Evolutionary conservation across 768 basidiomycete species (phyloP), one percentile per base, ranked within the genome.

Genomic region (Galerina sulciceps): DNA sequence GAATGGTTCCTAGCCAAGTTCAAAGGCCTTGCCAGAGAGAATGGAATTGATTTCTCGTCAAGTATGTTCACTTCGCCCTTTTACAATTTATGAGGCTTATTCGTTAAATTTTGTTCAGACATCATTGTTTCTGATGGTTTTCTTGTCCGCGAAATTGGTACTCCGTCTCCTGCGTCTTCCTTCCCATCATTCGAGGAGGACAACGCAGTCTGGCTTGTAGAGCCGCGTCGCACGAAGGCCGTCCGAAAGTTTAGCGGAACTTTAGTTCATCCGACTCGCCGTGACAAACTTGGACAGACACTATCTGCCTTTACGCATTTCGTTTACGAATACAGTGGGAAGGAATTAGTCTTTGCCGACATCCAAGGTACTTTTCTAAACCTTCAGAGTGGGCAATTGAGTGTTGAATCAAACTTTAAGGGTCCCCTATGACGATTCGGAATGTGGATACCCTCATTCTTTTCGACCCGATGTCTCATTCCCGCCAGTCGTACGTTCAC

Each of bases 261-360:
- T 34, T 36, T 62, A 18, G 60, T 49, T 40, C 56, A 57, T 41
- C 56, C 60, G 14, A 57, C 31, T 18, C 43, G 57, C 13, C 13
- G 15, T 9, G 57, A 62, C 40, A 58, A 62, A 45, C 35, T 62
- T 23, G 57, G 60, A 10, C 50, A 46, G 23, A 62, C 57, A 0
- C 22, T 62, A 4, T 26, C 36, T 17, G 61, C 56, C 2, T 62
- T 62, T 50, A 38, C 51, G 11, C 61, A 62, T 40, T 62, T 58
- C 48, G 47, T 62, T 22, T 62, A 54, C 31, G 51, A 62, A n/a
- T 53, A 10, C 47, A 62, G 61, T 40, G 34, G 43, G 22, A 40
- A 58, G 15, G 52, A 62, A 41, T 17, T 62, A 17, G 57, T 62
- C 23, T 51, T 62, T 35, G 61, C 61, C 9, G 61, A 62, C 22